Base-by-base conservation (phyloP, 371 early-diverging fungal genomes). In the Saksenaea oblongispora region DNA sequence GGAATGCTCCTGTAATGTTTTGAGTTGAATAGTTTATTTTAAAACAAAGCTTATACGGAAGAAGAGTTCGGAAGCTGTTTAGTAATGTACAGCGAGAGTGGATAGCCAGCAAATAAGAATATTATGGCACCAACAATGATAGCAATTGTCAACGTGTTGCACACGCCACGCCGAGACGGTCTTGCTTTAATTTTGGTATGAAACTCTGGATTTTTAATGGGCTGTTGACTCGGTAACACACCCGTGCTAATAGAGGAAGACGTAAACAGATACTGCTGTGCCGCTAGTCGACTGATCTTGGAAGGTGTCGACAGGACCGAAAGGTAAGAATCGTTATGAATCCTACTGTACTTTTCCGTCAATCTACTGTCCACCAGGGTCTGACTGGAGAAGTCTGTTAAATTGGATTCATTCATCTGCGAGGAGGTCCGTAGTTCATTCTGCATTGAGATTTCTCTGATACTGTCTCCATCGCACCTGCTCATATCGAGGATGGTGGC, bases 61-160 rank as follows among this genome's bases (percentile, higher is more conserved):
- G 51, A n/a, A 0, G 51, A 47, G 4, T 17, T 22, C 11, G 51
- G 51, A 18, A 47, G n/a, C 22, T 64, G 66, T 31, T 73, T 66
- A 27, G 65, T 44, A 34, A 75, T 62, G 42, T 64, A 69, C 10
- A 75, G 59, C 3, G 72, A 59, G 9, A 75, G 42, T 8, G 75
- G 75, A 34, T 75, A 75, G 22, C 73, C 73, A 54, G 72, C 75
- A 65, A 75, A 75, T 35, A 75, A 56, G 47, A 75, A 75, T 18
- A 71, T 27, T 41, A 75, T 64, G 34, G 71, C 63, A 17, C 61
- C 54, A 17, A 71, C 56, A 9, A 75, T 65, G 36, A 64, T 55
- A 5, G 59, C 17, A 18, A 75, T 71, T 14, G 75, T 71, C 60
- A 71, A 54, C 31, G 62, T 62, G 44, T 69, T 75, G 59, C 71